Evolutionary conservation across 1,284 basidiomycete genomes (phyloP), one percentile per base, ranked within the genome.

Genomic region (Filobasidium uniguttulatum): DNA sequence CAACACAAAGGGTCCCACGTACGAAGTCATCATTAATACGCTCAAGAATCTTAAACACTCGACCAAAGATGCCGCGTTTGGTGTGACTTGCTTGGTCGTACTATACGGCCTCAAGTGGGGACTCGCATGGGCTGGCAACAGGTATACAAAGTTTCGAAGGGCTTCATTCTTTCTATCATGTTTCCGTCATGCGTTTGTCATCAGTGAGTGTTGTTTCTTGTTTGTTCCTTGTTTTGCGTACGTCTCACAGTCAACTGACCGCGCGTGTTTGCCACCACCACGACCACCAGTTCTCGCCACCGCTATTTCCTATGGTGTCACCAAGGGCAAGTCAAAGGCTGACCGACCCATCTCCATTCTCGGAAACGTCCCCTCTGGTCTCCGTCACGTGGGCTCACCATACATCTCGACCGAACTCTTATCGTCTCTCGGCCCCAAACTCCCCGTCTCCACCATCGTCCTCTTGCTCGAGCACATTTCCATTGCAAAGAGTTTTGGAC

Each of bases 381-480:
- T 90, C 63, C 77, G 80, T 55, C 74, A 93, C 61, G 78, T 97
- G 53, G 79, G 81, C 8, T 72, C 70, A 45, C 87, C 89, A 0
- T 58, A 62, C n/a, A 78, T 96, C 53, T 76, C 83, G 59, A 57
- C 59, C 2, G 59, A 73, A 5, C 73, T 97, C 25, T 66, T 97
- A 34, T 61, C 64, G 1, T 83, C 83, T 1, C 73, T 97, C 51
- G 85, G 77, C 3, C 71, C 79, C 10, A 75, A 94, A 57, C 71
- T 98, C 7, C 91, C 91, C 2, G 83, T 94, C 12, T 85, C 91
- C 35, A 91, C 89, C 5, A 93, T 98, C 63, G 85, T 98, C 59
- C 75, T 98, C 37, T 75, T 98, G 14, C 77, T 98, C 46, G 93
- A 98, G 68, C 94, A 98, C 71, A 96, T 98, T 56, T 84, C 91